Evolutionary conservation across 768 basidiomycete species (phyloP).

Genomic region (Royoungia palumana): DNA sequence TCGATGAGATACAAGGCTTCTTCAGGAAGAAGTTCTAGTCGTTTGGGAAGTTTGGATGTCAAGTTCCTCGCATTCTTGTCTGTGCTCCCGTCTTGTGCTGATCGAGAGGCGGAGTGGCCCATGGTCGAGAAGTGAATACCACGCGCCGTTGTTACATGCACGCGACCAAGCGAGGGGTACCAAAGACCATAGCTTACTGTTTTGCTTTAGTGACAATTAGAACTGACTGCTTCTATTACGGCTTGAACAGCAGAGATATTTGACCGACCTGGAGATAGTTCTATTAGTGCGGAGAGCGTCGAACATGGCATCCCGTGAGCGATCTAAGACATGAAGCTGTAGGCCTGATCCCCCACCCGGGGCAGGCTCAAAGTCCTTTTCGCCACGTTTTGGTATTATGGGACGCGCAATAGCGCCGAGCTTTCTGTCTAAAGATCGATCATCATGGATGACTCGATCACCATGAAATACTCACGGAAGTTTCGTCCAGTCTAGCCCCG

Average conservation of each 20-base stretch:
- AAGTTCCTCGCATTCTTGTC: not conserved
- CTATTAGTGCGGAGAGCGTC: constrained; percentile 70
- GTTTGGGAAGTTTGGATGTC: constrained; percentile 49
- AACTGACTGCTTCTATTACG: not conserved
- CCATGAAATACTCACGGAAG: constrained; percentile 45
- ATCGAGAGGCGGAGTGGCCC: constrained; percentile 72
- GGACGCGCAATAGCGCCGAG: constrained; percentile 43
- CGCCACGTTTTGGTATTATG: constrained; percentile 91
- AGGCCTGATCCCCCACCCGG: constrained; percentile 60
- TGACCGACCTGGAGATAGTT: constrained; percentile 67
- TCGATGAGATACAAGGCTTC: constrained; percentile 94
- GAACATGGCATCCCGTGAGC: constrained; percentile 83
- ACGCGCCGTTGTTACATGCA: constrained; percentile 65
- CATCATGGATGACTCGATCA: constrained; percentile 6
- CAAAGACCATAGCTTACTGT: constrained; percentile 78
- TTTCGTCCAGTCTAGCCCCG: constrained; percentile 80
- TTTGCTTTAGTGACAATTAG: constrained; percentile 47
- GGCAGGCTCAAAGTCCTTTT: constrained; percentile 94
- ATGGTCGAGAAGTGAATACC: constrained; percentile 83
- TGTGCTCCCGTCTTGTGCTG: constrained; percentile 30
- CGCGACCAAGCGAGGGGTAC: constrained; percentile 62
- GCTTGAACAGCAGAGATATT: not conserved
- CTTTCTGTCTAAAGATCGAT: constrained; percentile 13
- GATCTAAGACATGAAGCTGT: constrained; percentile 78
- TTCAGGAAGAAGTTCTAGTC: constrained; percentile 88